Percentiles rank a stretch among this genome's conserved stretches.
Evolutionary conservation across 2,329 filamentous ascomycete species (phyloP).

Genomic region (Chaetomium globosum): DNA sequence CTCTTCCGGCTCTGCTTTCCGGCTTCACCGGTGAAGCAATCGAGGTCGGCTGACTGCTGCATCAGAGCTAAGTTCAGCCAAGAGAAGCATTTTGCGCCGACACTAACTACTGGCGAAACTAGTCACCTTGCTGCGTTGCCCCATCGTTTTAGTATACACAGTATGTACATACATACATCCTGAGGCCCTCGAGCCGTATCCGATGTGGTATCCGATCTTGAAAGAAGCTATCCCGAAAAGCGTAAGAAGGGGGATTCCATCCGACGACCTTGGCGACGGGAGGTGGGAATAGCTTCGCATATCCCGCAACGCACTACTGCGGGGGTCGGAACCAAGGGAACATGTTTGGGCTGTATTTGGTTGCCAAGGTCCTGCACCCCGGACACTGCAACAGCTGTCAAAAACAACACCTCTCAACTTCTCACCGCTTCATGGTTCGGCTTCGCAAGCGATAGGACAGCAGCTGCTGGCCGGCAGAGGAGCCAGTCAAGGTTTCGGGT

Average conservation of each 20-base stretch:
- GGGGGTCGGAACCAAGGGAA: background rate
- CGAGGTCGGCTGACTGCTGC: background rate
- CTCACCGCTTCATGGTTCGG: conserved; percentile 34
- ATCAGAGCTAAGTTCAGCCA: too few species aligned
- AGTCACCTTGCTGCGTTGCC: background rate
- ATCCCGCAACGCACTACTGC: conserved; percentile 17
- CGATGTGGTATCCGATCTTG: background rate
- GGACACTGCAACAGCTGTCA: conserved; percentile 17
- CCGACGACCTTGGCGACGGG: conserved; percentile 21
- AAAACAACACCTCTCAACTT: conserved; percentile 12
- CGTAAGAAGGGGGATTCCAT: background rate
- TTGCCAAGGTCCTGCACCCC: conserved; percentile 11
- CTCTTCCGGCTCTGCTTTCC: conserved; percentile 33
- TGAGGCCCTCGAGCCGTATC: background rate
- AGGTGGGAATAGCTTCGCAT: conserved; percentile 34
- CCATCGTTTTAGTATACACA: background rate
- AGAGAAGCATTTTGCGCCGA: too few species aligned
- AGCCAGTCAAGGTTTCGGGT: conserved; percentile 21
- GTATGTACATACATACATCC: too few species aligned
- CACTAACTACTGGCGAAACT: background rate
- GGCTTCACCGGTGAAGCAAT: conserved; percentile 8
- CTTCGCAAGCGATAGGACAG: background rate
- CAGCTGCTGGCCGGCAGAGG: background rate
- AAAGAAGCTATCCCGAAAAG: background rate
- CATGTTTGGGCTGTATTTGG: background rate